Conservation (phyloP, 1,284 basidiomycete genomes). For the Porodaedalea pini region DNA sequence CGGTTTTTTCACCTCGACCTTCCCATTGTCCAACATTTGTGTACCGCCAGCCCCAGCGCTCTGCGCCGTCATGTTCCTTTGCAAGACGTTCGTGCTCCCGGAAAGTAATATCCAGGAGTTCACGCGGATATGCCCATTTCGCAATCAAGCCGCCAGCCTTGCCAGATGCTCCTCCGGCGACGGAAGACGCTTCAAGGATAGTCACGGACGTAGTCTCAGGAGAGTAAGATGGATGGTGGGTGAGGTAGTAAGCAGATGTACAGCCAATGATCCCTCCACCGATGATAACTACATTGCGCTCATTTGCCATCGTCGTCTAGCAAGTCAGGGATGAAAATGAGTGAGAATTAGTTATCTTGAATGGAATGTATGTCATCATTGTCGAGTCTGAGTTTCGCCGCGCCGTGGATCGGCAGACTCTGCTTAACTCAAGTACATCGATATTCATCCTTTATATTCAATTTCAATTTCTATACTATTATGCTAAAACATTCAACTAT, state of each 20-base stretch:
- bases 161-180: conserved; percentile 77
- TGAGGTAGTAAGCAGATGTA: conserved; percentile 81
- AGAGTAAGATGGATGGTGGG: conserved; percentile 50
- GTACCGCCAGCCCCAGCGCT: conserved; percentile 81
- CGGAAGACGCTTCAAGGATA: conserved; percentile 75
- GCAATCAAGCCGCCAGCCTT: conserved; percentile 94
- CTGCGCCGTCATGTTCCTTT: conserved; percentile 63
- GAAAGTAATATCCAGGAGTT: conserved; percentile 78
- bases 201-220: conserved; percentile 45
- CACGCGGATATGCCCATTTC: conserved; percentile 72
- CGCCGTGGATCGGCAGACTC: not conserved
- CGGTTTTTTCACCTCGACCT: conserved; percentile 43
- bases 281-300: conserved; percentile 39
- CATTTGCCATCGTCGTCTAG: conserved; percentile 6
- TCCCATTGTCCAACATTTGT: conserved; percentile 67
- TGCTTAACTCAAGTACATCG: not conserved
- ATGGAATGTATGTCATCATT: too few species aligned
- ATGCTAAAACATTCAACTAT: not conserved
- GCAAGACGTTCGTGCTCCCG: conserved; percentile 78
- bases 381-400: too few species aligned
- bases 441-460: not conserved
- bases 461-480: conserved; percentile 1
- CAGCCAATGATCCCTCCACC: conserved; percentile 81
- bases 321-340: too few species aligned
- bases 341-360: too few species aligned